A percentile compares a stretch with the other conserved stretches of the same genome.
Conservation (phyloP, 306 rosid genomes). For the Morella rubra region DNA sequence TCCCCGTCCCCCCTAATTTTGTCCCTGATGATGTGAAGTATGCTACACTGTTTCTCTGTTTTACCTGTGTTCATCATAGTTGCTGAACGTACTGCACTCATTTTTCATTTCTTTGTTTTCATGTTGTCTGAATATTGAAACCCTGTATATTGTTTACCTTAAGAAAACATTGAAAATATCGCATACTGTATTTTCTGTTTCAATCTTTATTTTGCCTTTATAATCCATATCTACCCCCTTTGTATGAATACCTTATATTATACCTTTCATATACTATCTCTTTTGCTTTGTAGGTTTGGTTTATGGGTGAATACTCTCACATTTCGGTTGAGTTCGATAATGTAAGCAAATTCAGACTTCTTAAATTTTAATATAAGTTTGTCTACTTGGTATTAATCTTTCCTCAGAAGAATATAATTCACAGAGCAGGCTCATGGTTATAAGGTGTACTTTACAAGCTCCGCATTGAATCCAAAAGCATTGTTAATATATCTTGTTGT, state of each 20-base stretch:
- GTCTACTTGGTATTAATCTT: conserved; percentile 10
- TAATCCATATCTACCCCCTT: background rate
- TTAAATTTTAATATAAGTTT: conserved; percentile 23
- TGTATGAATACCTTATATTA: no score
- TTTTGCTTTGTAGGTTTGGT: conserved; percentile 74
- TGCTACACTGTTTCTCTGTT: background rate
- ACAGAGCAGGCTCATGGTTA: conserved; percentile 10
- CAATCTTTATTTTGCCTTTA: conserved; percentile 15
- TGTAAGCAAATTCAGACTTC: conserved; percentile 52
- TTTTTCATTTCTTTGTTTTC: background rate
- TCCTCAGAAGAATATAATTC: conserved; percentile 11
- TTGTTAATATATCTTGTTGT: background rate
- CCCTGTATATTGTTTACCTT: background rate
- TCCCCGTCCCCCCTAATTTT: no score
- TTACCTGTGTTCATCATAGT: background rate
- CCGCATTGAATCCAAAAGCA: no score
- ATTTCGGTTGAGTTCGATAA: conserved; percentile 78
- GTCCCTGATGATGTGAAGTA: background rate
- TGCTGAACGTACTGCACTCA: background rate
- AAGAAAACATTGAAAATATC: conserved; percentile 20
- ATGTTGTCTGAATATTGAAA: conserved; percentile 15
- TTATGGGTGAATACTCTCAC: conserved; percentile 90
- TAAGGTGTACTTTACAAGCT: background rate
- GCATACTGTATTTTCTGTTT: conserved; percentile 8
- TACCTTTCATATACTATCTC: background rate